Evolutionary conservation across 768 basidiomycete species (phyloP).

Genomic region (Serendipita sp.): DNA sequence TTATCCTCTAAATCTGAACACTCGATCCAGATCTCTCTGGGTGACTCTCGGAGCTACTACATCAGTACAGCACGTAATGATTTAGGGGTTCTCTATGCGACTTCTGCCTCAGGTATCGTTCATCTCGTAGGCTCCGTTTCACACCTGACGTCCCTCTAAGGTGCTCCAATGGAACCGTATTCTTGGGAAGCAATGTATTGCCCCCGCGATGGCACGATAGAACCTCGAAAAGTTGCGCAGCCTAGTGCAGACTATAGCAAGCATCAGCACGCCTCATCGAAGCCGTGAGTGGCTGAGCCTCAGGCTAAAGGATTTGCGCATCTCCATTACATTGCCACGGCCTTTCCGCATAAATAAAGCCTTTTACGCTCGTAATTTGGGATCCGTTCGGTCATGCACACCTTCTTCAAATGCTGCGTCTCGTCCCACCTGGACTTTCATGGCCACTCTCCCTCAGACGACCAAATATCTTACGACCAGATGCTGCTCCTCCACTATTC

Average conservation of each 20-base stretch:
- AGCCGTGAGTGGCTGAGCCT: neutral
- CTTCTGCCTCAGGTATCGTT: constrained; percentile 59
- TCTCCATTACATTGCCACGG: neutral
- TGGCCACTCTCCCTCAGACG: neutral
- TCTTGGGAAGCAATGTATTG: constrained; percentile 90
- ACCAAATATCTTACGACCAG: neutral
- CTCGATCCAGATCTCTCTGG: constrained; percentile 59
- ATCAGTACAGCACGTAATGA: constrained; percentile 82
- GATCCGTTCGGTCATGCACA: neutral
- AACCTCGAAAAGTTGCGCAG: constrained; percentile 43
- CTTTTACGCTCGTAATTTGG: neutral
- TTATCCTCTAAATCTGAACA: neutral
- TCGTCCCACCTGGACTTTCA: neutral
- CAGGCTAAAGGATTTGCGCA: neutral
- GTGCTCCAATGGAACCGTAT: constrained; percentile 67
- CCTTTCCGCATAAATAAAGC: neutral
- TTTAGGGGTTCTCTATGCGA: constrained; percentile 81
- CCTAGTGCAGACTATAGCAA: neutral
- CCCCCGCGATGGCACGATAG: constrained; percentile 59
- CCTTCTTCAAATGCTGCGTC: neutral
- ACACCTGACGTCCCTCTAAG: constrained; percentile 21
- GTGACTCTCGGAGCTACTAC: constrained; percentile 84
- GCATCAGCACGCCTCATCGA: neutral
- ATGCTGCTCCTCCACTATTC: neutral
- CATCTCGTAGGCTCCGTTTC: neutral